Base-by-base conservation (phyloP, 164 flowering plant species). In the Piper betle region DNA sequence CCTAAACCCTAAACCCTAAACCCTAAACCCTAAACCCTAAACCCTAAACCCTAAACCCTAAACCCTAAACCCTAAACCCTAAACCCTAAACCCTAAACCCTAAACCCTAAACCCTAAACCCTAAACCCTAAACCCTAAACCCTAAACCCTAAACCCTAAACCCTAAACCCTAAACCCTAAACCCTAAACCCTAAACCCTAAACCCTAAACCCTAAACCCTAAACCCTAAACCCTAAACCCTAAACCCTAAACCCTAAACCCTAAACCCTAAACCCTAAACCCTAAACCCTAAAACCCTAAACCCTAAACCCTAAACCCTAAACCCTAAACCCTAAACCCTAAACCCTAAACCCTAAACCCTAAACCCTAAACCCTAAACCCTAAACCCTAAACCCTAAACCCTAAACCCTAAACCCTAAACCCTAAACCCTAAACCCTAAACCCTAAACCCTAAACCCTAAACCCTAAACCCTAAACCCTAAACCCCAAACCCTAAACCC, bases 391-490 rank as follows among this genome's bases (percentile, higher is more conserved):
- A 57, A 57, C 59, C 59, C 59, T 57, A 57, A 57, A 57, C 41
- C 59, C 39, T 57, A 57, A 11, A 57, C 39, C 59, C 59, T 20
- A 57, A 57, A 57, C 39, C 59, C 59, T 57, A 57, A 37, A 57
- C 59, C 59, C 59, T 57, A 57, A 57, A 57, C 59, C 59, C 59
- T 57, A 19, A 20, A 57, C 39, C 59, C 59, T 57, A 57, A 57
- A 57, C 59, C 59, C 59, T 20, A 57, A 57, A 57, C 59, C 59
- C 59, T 37, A 55, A 57, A 57, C 59, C 59, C 59, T 37, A 57
- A 57, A 57, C 59, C 37, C 59, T 57, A 37, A 57, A 57, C 59
- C 59, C 59, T 37, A 37, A 57, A 57, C 59, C 59, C 59, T 20
- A 37, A 57, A 57, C 37, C 37, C 59, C 33, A 19, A 57, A 57